Evolutionary conservation across 768 basidiomycete species (phyloP), one percentile per base, ranked within the genome.

Genomic region (Sporobolomyces roseus): DNA sequence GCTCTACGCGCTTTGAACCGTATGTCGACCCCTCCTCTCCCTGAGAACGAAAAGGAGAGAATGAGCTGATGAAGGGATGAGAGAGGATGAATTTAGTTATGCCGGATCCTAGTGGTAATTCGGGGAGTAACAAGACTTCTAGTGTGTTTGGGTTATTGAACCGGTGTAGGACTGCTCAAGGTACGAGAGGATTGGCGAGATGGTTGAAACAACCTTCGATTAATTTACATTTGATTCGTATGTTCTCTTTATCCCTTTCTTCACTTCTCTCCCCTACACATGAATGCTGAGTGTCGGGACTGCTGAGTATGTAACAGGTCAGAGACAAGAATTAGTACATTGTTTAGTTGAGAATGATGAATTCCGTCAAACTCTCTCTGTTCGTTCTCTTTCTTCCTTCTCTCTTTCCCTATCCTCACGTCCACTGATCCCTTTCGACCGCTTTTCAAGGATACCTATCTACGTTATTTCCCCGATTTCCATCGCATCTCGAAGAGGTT

Each of bases 131-230:
- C 61, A 88, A 90, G 76, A 93, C 89, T 71, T 90, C 89, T 35
- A 93, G 91, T 5, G 78, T 99, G 8, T 86, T 93, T 61, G 93
- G 93, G 1, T 80, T 96, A 12, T 80, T 99, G 65, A 96, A 98
- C 78, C 90, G 89, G 74, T 96, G 94, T 81, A 96, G 96, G 80
- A 98, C 96, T 0, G 86, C 90, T 0, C 96, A 99, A 77, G 96
- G 96, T 0, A 86, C 89, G 19, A 81, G 96, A 63, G 78, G 96
- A 46, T 82, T 99, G 4, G 89, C 87, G 0, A 87, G 86, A 54
- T 98, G 94, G 94, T 80, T 99, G 48, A 97, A 96, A 77, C 96
- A 98, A 77, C 96, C 96, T 8, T 81, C 98, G 32, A 85, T 97
- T 35, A 97, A 96, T 78, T 78, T 91, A 43, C 93, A 98, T 72